These are phyloP conservation scores for Paraconiothyrium brasiliense DNA, from an alignment of 2,329 filamentous ascomycete genomes.

Conservation along the genomic window DNA sequence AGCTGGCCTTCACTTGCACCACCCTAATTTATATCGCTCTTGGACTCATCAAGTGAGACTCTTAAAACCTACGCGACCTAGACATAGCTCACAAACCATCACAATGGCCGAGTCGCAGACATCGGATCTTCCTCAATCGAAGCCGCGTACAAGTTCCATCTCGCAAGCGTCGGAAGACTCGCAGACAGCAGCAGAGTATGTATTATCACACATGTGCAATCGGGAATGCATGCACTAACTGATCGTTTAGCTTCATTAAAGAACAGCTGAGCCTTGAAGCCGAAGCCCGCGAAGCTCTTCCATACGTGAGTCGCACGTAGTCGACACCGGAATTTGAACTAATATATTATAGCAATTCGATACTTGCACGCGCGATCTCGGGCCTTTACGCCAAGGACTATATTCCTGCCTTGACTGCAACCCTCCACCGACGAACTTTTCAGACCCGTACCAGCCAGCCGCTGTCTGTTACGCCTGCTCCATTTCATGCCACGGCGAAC, in stretches of 20 bases:
- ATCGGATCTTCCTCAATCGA: constrained; percentile 29
- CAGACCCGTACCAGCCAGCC: constrained; percentile 74
- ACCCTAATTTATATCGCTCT: neutral
- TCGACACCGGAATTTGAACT: constrained; percentile 17
- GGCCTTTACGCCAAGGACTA: constrained; percentile 84
- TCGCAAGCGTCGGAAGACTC: constrained; percentile 61
- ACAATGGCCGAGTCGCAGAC: constrained; percentile 42
- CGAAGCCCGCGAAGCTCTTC: constrained; percentile 92
- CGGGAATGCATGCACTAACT: neutral
- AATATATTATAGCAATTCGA: constrained; percentile 78
- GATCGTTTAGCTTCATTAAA: constrained; percentile 76
- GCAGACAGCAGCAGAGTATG: constrained; percentile 63
- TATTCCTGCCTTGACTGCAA: constrained; percentile 96
- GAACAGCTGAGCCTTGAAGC: constrained; percentile 90
- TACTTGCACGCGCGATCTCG: constrained; percentile 89
- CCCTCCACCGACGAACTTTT: constrained; percentile 72
- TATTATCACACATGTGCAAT: neutral
- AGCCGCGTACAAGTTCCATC: constrained; percentile 50
- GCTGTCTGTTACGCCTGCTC: constrained; percentile 97
- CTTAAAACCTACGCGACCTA: neutral
- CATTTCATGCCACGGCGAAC: constrained; percentile 94
- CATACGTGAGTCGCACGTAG: constrained; percentile 73
- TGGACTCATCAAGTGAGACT: neutral
- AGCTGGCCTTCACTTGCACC: neutral
- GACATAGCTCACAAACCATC: neutral